Evolutionary conservation across 106 monocot genomes (phyloP).

Genomic region (Vanilla planifolia): DNA sequence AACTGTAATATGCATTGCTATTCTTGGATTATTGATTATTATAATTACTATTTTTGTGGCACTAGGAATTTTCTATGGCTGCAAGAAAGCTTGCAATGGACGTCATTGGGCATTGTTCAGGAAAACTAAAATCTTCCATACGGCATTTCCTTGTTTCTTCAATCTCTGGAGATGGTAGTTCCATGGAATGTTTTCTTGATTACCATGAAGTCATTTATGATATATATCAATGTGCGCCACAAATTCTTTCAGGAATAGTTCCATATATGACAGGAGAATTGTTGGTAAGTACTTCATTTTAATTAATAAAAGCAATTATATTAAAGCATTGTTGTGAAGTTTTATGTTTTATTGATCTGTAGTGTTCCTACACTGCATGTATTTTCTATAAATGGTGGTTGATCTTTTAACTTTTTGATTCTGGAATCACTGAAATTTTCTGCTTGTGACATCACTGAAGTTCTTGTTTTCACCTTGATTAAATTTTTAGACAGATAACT

Average conservation of each 20-base stretch:
- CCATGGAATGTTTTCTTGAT: conserved; percentile 40
- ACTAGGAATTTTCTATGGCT: conserved; percentile 63
- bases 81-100: conserved; percentile 80
- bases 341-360: background rate
- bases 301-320: too few relatives aligned
- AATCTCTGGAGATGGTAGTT: conserved; percentile 60
- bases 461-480: background rate
- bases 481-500: conserved; percentile 61
- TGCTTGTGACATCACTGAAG: background rate
- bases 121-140: conserved; percentile 74
- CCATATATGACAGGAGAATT: conserved; percentile 88
- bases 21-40: background rate
- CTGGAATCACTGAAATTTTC: background rate
- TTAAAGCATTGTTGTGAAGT: background rate
- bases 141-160: conserved; percentile 86
- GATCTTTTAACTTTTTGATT: background rate
- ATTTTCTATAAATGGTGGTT: background rate
- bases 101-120: conserved; percentile 71
- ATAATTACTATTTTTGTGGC: conserved; percentile 12
- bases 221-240: conserved; percentile 83
- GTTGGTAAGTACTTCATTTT: conserved; percentile 47
- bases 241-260: conserved; percentile 66
- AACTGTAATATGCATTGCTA: background rate
- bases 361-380: background rate
- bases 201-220: conserved; percentile 92